These are phyloP conservation scores for Hemisphaericaspora subhashii DNA, from an alignment of 1,139 yeast genomes.

Conservation along the genomic window DNA sequence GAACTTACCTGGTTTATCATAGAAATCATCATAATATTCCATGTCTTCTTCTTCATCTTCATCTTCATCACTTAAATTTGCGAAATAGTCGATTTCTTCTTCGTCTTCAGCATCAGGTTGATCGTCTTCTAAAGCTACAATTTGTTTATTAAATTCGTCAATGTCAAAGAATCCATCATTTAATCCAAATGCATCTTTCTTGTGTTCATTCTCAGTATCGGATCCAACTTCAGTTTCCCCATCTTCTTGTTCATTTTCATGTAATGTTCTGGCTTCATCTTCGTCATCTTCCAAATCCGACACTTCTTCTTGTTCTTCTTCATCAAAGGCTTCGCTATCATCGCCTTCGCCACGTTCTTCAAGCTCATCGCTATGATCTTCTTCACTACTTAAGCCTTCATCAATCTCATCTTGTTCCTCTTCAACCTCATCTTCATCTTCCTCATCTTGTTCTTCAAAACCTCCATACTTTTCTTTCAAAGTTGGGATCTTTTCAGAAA, in stretches of 20 bases:
- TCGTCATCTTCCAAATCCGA: constrained; percentile 19
- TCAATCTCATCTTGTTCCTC: constrained; percentile 15
- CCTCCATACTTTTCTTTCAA: constrained; percentile 13
- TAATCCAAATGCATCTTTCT: constrained; percentile 61
- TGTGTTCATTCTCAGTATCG: constrained; percentile 21
- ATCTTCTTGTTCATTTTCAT: constrained; percentile 14
- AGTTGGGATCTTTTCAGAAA: constrained; percentile 24
- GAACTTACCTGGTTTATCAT: constrained; percentile 49
- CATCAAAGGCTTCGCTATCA: constrained; percentile 22
- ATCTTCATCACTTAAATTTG: constrained; percentile 51
- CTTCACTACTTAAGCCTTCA: constrained; percentile 15
- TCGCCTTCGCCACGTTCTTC: constrained; percentile 22
- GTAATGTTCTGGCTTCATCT: constrained; percentile 11
- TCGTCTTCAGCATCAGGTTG: constrained; percentile 44
- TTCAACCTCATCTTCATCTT: constrained; percentile 17
- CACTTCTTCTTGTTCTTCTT: constrained; percentile 14
- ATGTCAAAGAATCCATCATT: constrained; percentile 86
- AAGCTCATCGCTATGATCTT: constrained; percentile 12
- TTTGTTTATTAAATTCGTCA: constrained; percentile 82
- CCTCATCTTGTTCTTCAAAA: constrained; percentile 19
- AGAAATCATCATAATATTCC: constrained; percentile 73
- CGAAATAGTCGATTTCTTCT: constrained; percentile 62
- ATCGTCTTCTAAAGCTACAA: constrained; percentile 60
- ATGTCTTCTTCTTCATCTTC: constrained; percentile 64
- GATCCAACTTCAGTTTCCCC: constrained; percentile 9